Evolutionary conservation across 176 grass and related monocot species (phyloP).

Genomic region (Cocos nucifera): DNA sequence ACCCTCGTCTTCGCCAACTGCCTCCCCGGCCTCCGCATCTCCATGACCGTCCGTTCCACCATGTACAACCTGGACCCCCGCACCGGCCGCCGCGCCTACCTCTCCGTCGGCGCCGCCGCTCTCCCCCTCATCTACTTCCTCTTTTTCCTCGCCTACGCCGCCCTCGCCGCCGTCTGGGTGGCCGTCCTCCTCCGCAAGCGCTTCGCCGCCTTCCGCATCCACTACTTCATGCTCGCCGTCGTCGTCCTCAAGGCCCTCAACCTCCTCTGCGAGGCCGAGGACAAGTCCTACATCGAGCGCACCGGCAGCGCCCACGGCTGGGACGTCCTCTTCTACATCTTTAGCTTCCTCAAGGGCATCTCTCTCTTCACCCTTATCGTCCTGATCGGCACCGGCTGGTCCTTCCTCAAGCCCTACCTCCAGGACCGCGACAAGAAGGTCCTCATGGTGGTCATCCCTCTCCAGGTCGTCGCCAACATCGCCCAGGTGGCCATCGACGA

Average conservation of each 20-base stretch:
- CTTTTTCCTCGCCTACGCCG: too few species aligned
- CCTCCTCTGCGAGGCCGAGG: constrained; percentile 10
- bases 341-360: constrained; percentile 7
- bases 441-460: too few species aligned
- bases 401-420: constrained; percentile 13
- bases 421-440: constrained; percentile 3
- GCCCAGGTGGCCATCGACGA: too few species aligned
- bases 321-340: constrained; percentile 15
- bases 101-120: not conserved
- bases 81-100: not conserved
- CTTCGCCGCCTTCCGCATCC: not conserved
- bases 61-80: not conserved
- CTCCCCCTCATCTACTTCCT: not conserved
- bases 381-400: constrained; percentile 12
- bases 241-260: constrained; percentile 13
- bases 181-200: not conserved
- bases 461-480: too few species aligned
- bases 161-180: not conserved
- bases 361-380: constrained; percentile 15
- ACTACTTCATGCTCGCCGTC: constrained; percentile 6
- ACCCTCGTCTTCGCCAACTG: constrained; percentile 11
- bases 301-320: constrained; percentile 4
- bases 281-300: constrained; percentile 12
- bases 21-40: not conserved
- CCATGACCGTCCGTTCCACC: constrained; percentile 4